These are phyloP conservation scores for Malassezia equina DNA, from an alignment of 1,284 basidiomycete species.

Conservation along the genomic window DNA sequence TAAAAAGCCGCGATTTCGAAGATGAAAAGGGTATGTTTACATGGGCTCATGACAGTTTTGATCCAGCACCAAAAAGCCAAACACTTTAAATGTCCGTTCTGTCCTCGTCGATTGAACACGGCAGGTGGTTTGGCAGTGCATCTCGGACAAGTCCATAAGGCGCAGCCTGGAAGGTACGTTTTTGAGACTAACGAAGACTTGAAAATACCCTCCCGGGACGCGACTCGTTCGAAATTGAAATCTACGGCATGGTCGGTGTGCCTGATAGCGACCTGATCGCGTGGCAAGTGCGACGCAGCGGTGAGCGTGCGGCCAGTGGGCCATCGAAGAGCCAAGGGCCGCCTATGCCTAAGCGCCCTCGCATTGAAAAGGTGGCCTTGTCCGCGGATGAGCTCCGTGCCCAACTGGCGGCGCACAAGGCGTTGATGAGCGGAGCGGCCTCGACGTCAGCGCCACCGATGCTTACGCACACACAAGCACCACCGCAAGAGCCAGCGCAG, in stretches of 20 bases:
- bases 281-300: slow-evolving; percentile 68
- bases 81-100: slow-evolving; percentile 94
- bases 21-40: slow-evolving; percentile 38
- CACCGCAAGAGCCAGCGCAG: slow-evolving; percentile 23
- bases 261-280: slow-evolving; percentile 85
- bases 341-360: slow-evolving; percentile 63
- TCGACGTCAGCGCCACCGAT: slow-evolving; percentile 49
- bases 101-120: slow-evolving; percentile 86
- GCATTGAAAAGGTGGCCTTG: slow-evolving; percentile 69
- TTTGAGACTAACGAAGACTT: slow-evolving; percentile 56
- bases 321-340: slow-evolving; percentile 30
- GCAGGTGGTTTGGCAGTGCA: slow-evolving; percentile 97
- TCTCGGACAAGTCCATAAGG: slow-evolving; percentile 95
- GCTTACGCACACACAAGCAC: slow-evolving; percentile 19
- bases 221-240: slow-evolving; percentile 96
- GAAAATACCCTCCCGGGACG: slow-evolving; percentile 92
- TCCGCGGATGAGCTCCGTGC: slow-evolving; percentile 63
- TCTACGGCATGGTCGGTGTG: slow-evolving; percentile 98
- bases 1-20: slow-evolving; percentile 43
- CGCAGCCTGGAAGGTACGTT: slow-evolving; percentile 86
- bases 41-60: slow-evolving; percentile 57
- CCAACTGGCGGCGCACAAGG: slow-evolving; percentile 79
- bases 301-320: slow-evolving; percentile 14
- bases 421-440: slow-evolving; percentile 66
- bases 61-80: slow-evolving; percentile 99